Evolutionary conservation across 139 green algal species (phyloP), one percentile per base, ranked within the genome.

Genomic region (Microglena sp.): DNA sequence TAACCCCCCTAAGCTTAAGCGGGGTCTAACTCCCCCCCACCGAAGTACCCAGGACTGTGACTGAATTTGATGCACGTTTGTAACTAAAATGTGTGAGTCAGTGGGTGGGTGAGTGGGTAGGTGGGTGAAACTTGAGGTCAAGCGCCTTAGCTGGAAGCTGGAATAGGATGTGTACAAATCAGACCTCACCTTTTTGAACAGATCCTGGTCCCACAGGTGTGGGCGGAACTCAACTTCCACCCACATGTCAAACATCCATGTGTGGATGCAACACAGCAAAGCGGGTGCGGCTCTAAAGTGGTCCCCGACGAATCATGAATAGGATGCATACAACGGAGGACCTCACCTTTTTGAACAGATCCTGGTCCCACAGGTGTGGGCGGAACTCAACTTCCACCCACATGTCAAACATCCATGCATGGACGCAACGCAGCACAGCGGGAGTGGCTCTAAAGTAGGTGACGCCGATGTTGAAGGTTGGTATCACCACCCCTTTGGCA

Each of bases 391-490:
- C 63, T 24, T 69, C 63, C 3, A n/a, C 40, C 63, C 46, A 50
- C 63, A 69, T 69, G 33, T 69, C 46, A 34, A 40, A 62, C 29
- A 69, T 8, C 63, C 63, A 69, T 28, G 5, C 36, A 32, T 69
- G 29, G 3, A 45, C 50, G 33, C 63, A 69, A 4, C 63, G 30
- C 31, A 55, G 7, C 11, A 69, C 63, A 22, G 46, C 63, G 22
- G 63, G 31, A 2, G 31, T 69, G 31, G 31, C 24, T 4, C 63
- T 30, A 26, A 69, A 69, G 63, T 69, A 69, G 24, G 46, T 62
- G 30, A 61, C 50, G 1, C 63, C 63, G 24, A 69, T 69, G 50
- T 69, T 69, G 46, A 58, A 29, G 7, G n/a, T n/a, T n/a, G n/a
- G n/a, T n/a, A n/a, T n/a, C 11, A 11, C 11, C 11, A 50, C 40